phyloP scores from a whole-genome alignment of 140 eudicot genomes.

The Ambrosia hybrid region DNA sequence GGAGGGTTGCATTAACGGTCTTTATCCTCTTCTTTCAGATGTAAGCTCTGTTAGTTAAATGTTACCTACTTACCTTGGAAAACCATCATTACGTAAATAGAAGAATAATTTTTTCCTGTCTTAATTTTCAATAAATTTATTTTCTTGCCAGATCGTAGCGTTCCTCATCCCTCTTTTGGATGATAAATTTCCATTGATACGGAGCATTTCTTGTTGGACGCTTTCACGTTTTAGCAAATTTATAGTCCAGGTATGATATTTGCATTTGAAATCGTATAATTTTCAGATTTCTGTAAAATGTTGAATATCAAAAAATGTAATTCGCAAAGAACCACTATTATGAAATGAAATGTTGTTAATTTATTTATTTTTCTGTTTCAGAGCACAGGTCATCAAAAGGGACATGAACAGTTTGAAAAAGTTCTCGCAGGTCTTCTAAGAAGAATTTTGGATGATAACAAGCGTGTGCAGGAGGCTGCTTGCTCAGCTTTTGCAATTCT shows the following conservation, averaged over 20 bases:
- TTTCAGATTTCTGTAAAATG: too few species aligned
- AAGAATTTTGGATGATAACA: slow-evolving; percentile 87
- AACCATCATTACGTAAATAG: too few species aligned
- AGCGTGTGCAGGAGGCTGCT: slow-evolving; percentile 98
- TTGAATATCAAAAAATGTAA: too few species aligned
- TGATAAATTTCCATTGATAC: slow-evolving; percentile 90
- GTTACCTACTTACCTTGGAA: too few species aligned
- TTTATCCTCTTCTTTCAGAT: slow-evolving; percentile 82
- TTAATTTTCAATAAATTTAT: neutral
- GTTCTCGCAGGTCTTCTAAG: slow-evolving; percentile 77
- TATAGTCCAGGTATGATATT: slow-evolving; percentile 65
- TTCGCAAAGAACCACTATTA: too few species aligned
- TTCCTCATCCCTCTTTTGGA: slow-evolving; percentile 91
- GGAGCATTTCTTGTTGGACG: too few species aligned
- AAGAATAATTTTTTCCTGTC: neutral
- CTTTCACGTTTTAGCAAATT: slow-evolving; percentile 93
- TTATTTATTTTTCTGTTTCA: slow-evolving; percentile 30
- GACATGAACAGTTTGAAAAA: slow-evolving; percentile 74
- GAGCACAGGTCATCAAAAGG: slow-evolving; percentile 68
- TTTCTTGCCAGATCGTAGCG: slow-evolving; percentile 60
- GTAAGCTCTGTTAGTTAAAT: slow-evolving; percentile 34
- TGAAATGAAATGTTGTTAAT: slow-evolving; percentile 6
- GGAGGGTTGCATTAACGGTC: slow-evolving; percentile 95
- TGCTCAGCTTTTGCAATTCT: slow-evolving; percentile 98
- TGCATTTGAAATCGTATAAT: too few species aligned